Conservation (phyloP, 2,329 filamentous ascomycete species). For the Zasmidium cellare region DNA sequence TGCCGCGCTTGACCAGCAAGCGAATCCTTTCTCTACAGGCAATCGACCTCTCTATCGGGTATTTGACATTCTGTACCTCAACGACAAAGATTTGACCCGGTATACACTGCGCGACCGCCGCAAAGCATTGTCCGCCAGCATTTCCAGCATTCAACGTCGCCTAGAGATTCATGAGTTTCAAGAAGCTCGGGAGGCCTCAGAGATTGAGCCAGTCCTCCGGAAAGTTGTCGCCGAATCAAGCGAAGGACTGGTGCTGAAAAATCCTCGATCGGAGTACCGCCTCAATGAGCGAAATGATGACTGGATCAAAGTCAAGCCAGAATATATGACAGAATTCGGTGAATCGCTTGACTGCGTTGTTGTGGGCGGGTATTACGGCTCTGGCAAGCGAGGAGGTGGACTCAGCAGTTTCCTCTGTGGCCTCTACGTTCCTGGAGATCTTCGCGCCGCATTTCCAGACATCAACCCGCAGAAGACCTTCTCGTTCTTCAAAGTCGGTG, state of each 20-base stretch:
- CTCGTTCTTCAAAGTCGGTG: slow-evolving; percentile 98
- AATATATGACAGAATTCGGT: slow-evolving; percentile 96
- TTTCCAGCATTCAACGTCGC: slow-evolving; percentile 70
- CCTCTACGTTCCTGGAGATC: slow-evolving; percentile 44
- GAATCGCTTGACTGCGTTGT: slow-evolving; percentile 88
- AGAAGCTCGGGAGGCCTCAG: slow-evolving; percentile 64
- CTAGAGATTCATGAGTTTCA: slow-evolving; percentile 79
- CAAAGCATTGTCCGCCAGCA: slow-evolving; percentile 69
- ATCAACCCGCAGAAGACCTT: slow-evolving; percentile 71
- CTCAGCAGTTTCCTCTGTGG: slow-evolving; percentile 91
- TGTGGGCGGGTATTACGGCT: slow-evolving; percentile 90
- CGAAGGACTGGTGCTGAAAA: slow-evolving; percentile 91
- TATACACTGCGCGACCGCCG: slow-evolving; percentile 82
- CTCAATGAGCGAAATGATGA: slow-evolving; percentile 90
- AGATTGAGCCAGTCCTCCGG: slow-evolving; percentile 77
- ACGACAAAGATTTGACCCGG: slow-evolving; percentile 73
- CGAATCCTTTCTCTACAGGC: slow-evolving; percentile 66
- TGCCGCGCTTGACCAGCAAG: slow-evolving; percentile 76
- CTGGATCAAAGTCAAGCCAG: slow-evolving; percentile 98
- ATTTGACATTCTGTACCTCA: slow-evolving; percentile 90
- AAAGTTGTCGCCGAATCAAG: slow-evolving; percentile 83
- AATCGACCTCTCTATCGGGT: slow-evolving; percentile 78
- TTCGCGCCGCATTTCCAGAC: not conserved
- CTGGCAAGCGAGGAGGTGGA: slow-evolving; percentile 76
- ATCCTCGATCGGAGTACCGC: slow-evolving; percentile 80